Conservation (phyloP, 2,329 filamentous ascomycete genomes). For the Huntiella decipiens region DNA sequence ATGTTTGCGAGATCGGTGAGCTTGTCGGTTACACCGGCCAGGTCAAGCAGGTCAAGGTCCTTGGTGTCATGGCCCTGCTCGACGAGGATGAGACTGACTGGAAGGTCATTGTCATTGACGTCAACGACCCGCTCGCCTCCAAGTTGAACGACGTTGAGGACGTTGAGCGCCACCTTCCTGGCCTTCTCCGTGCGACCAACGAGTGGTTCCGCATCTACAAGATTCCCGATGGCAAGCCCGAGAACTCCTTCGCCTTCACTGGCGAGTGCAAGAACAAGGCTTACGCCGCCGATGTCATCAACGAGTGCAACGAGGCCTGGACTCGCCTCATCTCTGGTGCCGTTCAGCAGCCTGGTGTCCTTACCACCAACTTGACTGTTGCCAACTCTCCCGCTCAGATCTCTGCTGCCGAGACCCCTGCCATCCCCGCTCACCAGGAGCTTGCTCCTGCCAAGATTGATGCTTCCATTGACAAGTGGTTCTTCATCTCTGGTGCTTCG, state of each 20-base stretch:
- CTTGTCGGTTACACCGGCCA: constrained; percentile 89
- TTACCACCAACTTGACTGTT: constrained; percentile 64
- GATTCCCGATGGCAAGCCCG: constrained; percentile 99
- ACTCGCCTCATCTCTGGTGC: constrained; percentile 89
- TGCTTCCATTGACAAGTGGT: constrained; percentile 98
- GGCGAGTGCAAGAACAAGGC: constrained; percentile 99
- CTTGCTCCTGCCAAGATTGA: constrained; percentile 77
- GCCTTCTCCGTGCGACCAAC: constrained; percentile 91
- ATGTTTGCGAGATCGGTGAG: constrained; percentile 99
- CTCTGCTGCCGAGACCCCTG: constrained; percentile 48
- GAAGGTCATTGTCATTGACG: constrained; percentile 99
- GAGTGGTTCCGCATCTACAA: constrained; percentile 99
- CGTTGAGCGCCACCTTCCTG: constrained; percentile 93
- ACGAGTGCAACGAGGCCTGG: constrained; percentile 93
- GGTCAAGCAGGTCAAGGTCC: constrained; percentile 99
- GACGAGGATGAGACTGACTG: constrained; percentile 99
- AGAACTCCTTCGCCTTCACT: constrained; percentile 99
- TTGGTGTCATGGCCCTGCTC: constrained; percentile 96
- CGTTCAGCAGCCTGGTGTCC: constrained; percentile 56
- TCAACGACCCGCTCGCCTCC: constrained; percentile 88
- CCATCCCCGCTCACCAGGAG: constrained; percentile 64
- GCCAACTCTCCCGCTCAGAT: constrained; percentile 54
- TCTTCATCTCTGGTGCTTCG: constrained; percentile 98
- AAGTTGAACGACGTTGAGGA: constrained; percentile 99
- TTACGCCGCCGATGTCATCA: constrained; percentile 88